Percentiles rank a stretch among this genome's conserved stretches.
phyloP scores from a whole-genome alignment of 305 asterid genomes.

The Solanum hybrid region DNA sequence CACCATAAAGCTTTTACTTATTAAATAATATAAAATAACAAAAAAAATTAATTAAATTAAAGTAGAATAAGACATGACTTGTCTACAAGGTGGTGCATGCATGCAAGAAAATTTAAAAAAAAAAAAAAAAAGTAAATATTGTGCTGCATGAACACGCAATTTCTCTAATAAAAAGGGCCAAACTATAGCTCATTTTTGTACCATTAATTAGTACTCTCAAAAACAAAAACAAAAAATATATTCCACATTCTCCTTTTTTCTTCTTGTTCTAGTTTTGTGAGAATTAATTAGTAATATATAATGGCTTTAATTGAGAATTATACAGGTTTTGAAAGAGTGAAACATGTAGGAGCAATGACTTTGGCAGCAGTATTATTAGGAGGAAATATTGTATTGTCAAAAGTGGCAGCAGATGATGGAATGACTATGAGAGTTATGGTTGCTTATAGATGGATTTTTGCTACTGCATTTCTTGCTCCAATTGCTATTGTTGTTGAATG shows the following conservation, averaged over 20 bases:
- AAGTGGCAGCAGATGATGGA: conserved; percentile 20
- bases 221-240: background rate
- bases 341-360: conserved; percentile 12
- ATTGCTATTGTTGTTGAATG: conserved; percentile 13
- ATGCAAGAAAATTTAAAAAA: background rate
- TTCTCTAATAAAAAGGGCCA: conserved; percentile 4
- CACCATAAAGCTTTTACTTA: background rate
- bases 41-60: background rate
- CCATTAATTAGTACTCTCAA: background rate
- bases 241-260: background rate
- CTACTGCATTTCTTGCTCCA: conserved; percentile 14
- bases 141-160: conserved; percentile 4
- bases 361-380: conserved; percentile 6
- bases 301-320: background rate
- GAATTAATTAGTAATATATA: background rate
- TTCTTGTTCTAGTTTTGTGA: background rate
- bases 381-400: conserved; percentile 13
- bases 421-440: conserved; percentile 22
- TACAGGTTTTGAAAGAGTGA: conserved; percentile 1
- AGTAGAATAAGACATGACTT: conserved; percentile 2
- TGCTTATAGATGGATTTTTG: conserved; percentile 19
- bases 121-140: background rate
- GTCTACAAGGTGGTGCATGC: conserved; percentile 5
- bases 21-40: background rate
- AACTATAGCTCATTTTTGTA: background rate